A percentile compares a stretch with the other conserved stretches of the same genome.
Evolutionary conservation across 345 rosid species (phyloP).

Genomic region (Fremontodendron californicum): DNA sequence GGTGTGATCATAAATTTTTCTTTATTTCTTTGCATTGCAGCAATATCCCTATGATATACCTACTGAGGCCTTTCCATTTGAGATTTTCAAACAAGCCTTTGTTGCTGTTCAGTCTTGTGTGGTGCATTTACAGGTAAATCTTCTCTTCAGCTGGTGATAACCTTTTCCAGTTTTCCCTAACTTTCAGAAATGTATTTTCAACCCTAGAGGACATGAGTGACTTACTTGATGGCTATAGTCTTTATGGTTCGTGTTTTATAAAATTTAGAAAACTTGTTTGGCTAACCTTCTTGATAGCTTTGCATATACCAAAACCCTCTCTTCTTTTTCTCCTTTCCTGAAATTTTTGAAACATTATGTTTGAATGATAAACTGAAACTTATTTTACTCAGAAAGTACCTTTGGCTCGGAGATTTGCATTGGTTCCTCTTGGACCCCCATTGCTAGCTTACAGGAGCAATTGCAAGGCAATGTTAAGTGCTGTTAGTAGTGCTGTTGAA

Average conservation of each 20-base stretch:
- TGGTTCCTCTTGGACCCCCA: conserved; percentile 99
- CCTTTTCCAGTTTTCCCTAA: background rate
- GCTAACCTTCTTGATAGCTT: background rate
- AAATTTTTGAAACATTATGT: background rate
- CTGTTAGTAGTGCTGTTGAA: conserved; percentile 77
- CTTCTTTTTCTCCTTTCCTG: background rate
- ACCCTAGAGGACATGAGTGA: background rate
- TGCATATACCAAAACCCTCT: conserved; percentile 1
- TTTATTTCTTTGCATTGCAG: conserved; percentile 41
- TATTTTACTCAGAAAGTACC: conserved; percentile 74
- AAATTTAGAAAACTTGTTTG: conserved; percentile 9
- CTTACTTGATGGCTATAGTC: background rate
- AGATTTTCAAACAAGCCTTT: conserved; percentile 95
- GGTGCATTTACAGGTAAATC: conserved; percentile 84
- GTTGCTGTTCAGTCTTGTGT: conserved; percentile 97
- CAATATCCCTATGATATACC: conserved; percentile 98
- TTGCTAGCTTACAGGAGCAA: conserved; percentile 86
- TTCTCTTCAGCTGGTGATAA: background rate
- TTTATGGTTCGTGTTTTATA: background rate
- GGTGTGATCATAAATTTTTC: background rate
- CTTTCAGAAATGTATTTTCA: background rate
- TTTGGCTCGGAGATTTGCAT: conserved; percentile 93
- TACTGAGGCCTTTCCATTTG: conserved; percentile 88
- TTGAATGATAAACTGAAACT: conserved; percentile 17
- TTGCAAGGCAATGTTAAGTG: conserved; percentile 90